Evolutionary conservation across 2,329 filamentous ascomycete genomes (phyloP), one percentile per base, ranked within the genome.

Genomic region (Aureobasidium musti): DNA sequence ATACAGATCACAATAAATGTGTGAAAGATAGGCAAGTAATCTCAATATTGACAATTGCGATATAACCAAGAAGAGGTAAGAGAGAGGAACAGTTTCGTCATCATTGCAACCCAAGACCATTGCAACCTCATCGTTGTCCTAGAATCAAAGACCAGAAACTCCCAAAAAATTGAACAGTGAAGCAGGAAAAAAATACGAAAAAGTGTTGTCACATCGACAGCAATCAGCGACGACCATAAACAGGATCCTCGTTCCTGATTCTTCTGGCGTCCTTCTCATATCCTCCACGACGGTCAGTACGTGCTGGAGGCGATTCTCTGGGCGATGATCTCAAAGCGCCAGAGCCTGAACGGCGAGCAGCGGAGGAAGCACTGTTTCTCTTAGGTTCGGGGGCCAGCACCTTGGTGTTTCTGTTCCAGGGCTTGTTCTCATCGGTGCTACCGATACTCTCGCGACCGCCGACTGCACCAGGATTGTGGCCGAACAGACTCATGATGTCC

Each of bases 401-500:
- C 74, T 67, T 69, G 71, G 68, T 74, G 76, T 47, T 80, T 78
- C 30, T 78, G 79, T 60, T 79, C 75, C 23, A 79, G 79, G 39
- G 79, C 78, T 53, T 81, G 30, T 26, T 50, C 33, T 43, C 61
- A 43, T 43, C 49, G 35, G 47, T 64, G 19, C 47, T 54, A 26
- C 61, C 61, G 37, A 54, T 54, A 28, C 47, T 71, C 56, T 74
- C 66, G 19, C 67, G 68, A 28, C 61, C 49, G 17, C 68, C 72
- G 26, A 68, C 79, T 43, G 77, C 76, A 70, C 87, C 85, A 0
- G 84, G 85, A 73, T 91, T 89, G 35, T 88, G 87, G 69, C 87
- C 87, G 81, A 99, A 99, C 66, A 99, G 84, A 59, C 91, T 89
- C 77, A 99, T 84, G 77, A 99, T 96, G 79, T 99, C 95, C 75